Conservation (phyloP, 2,329 filamentous ascomycete genomes). For the Aschersonia sp. region DNA sequence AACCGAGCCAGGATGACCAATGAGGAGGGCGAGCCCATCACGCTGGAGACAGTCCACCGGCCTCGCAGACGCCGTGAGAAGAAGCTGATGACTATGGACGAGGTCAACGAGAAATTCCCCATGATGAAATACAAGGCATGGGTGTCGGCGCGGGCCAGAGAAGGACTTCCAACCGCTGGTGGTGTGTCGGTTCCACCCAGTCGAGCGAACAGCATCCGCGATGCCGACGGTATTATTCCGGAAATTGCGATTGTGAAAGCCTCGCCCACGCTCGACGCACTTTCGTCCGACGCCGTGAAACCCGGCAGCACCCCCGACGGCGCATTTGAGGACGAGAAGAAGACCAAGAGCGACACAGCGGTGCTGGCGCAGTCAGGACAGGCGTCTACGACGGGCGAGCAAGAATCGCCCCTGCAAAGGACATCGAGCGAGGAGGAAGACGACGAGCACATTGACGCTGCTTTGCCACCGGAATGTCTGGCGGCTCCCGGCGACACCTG, state of each 20-base stretch:
- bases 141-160: slow-evolving; percentile 68
- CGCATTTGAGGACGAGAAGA: slow-evolving; percentile 7
- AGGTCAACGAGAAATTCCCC: slow-evolving; percentile 95
- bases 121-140: slow-evolving; percentile 94
- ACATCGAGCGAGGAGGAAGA: slow-evolving; percentile 40
- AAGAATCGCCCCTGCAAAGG: slow-evolving; percentile 18
- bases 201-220: slow-evolving; percentile 57
- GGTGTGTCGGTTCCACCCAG: slow-evolving; percentile 66
- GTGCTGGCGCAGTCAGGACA: slow-evolving; percentile 8
- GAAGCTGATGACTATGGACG: slow-evolving; percentile 98
- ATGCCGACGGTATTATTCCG: slow-evolving; percentile 42
- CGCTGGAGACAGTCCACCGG: slow-evolving; percentile 69
- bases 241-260: slow-evolving; percentile 25
- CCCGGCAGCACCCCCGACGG: slow-evolving; percentile 5
- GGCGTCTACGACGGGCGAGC: slow-evolving; percentile 11
- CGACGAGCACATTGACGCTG: slow-evolving; percentile 71
- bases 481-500: slow-evolving; percentile 80
- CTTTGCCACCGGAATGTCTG: slow-evolving; percentile 67
- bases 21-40: slow-evolving; percentile 79
- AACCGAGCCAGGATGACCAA: slow-evolving; percentile 66
- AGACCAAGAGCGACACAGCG: slow-evolving; percentile 2
- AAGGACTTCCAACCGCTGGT: slow-evolving; percentile 71
- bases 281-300: slow-evolving; percentile 7
- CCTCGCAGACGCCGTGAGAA: slow-evolving; percentile 86
- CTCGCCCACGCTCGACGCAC: slow-evolving; percentile 21